A percentile compares a stretch with the other conserved stretches of the same genome.
These are phyloP conservation scores for Polytrichum formosum DNA, from an alignment of 225 moss, liverwort and hornwort species.

Conservation along the genomic window DNA sequence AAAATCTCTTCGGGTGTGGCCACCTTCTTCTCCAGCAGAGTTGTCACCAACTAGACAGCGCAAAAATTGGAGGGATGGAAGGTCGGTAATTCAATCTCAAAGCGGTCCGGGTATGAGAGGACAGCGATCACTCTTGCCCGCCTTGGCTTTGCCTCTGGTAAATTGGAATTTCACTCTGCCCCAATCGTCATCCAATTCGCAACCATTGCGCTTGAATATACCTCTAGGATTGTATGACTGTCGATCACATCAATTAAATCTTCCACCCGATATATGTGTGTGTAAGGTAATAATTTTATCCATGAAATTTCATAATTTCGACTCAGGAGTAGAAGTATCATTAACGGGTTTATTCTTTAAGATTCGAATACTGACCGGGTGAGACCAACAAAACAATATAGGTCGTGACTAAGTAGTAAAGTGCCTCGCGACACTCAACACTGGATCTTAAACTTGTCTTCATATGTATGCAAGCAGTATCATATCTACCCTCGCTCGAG, in stretches of 20 bases:
- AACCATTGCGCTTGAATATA: not conserved
- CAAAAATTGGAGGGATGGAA: not conserved
- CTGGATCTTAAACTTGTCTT: no score
- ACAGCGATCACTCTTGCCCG: slow-evolving; percentile 23
- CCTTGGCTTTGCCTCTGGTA: slow-evolving; percentile 37
- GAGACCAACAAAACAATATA: not conserved
- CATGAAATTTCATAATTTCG: not conserved
- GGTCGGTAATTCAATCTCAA: not conserved
- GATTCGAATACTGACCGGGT: not conserved
- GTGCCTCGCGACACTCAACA: no score
- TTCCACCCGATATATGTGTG: not conserved
- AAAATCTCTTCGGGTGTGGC: not conserved
- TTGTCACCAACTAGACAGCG: not conserved
- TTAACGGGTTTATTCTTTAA: not conserved
- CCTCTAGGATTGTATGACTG: no score
- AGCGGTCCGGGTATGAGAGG: slow-evolving; percentile 23
- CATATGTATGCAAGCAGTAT: no score
- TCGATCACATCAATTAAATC: no score
- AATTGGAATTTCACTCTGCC: not conserved
- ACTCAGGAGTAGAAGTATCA: not conserved
- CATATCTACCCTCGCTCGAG: no score
- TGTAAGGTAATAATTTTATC: not conserved
- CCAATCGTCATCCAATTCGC: not conserved
- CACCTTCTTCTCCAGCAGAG: not conserved
- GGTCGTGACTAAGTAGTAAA: no score